These are phyloP conservation scores for Paecilomyces variotii DNA, from an alignment of 2,329 filamentous ascomycete species.

Conservation along the genomic window DNA sequence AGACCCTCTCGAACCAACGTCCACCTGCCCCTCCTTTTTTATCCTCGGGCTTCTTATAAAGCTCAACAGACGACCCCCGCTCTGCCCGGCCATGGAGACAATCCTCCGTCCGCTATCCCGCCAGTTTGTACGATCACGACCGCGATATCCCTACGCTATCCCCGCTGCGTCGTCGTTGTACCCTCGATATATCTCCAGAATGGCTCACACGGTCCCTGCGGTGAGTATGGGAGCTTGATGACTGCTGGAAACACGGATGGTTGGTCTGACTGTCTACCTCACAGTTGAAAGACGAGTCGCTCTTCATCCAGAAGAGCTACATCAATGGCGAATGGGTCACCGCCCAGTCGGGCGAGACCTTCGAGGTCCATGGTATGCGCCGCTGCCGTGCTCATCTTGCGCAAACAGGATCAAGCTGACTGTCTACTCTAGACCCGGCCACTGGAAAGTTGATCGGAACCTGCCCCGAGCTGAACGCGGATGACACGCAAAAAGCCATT, in stretches of 20 bases:
- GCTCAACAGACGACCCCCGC: not conserved
- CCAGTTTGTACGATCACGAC: constrained; percentile 26
- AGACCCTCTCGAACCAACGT: constrained; percentile 4
- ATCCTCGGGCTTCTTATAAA: constrained; percentile 2
- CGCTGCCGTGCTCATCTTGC: not conserved
- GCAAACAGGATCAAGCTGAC: not conserved
- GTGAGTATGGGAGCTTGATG: constrained; percentile 17
- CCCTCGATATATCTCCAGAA: constrained; percentile 33
- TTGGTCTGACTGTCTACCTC: not conserved
- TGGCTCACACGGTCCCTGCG: constrained; percentile 33
- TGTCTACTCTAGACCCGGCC: constrained; percentile 58
- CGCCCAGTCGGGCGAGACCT: constrained; percentile 81
- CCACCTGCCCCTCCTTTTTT: constrained; percentile 9
- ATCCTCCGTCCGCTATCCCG: constrained; percentile 27
- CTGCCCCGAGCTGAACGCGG: constrained; percentile 68
- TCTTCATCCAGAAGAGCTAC: constrained; percentile 78
- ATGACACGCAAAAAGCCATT: constrained; percentile 76
- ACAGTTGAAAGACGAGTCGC: constrained; percentile 67
- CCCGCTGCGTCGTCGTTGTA: constrained; percentile 20
- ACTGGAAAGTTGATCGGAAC: constrained; percentile 73
- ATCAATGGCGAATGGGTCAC: constrained; percentile 90
- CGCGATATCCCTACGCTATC: constrained; percentile 28
- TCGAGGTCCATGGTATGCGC: constrained; percentile 64
- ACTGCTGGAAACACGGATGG: constrained; percentile 3
- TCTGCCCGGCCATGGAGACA: constrained; percentile 22